Evolutionary conservation across 192 early-diverging fungal species (phyloP).

Genomic region (Chytriomyces confervae): DNA sequence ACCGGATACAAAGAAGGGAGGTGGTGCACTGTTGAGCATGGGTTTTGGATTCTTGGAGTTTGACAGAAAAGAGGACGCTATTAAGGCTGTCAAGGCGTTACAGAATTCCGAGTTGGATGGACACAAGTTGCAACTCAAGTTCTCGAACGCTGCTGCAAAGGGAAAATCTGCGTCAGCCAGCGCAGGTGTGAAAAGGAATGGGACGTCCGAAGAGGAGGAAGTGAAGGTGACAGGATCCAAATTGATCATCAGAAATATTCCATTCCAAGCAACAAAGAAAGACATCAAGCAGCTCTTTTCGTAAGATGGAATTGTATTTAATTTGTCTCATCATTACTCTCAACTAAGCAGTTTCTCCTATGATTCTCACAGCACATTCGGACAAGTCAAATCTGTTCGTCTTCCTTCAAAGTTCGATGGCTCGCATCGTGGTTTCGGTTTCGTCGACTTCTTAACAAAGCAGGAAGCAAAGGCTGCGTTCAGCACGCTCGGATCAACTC

Average conservation of each 20-base stretch:
- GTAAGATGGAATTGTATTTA: constrained; percentile 54
- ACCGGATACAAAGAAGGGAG: constrained; percentile 82
- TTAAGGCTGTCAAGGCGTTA: constrained; percentile 84
- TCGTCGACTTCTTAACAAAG: constrained; percentile 96
- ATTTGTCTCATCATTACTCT: neutral
- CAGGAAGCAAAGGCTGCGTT: constrained; percentile 93
- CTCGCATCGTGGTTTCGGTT: constrained; percentile 95
- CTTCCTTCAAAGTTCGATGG: constrained; percentile 94
- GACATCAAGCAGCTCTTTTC: constrained; percentile 88
- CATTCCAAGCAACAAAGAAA: constrained; percentile 95
- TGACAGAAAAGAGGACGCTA: constrained; percentile 77
- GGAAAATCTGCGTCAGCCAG: constrained; percentile 34
- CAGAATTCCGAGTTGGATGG: constrained; percentile 86
- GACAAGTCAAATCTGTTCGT: constrained; percentile 92
- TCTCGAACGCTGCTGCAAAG: constrained; percentile 73
- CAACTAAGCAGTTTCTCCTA: constrained; percentile 1
- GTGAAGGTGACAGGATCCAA: constrained; percentile 79
- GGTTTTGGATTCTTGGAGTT: constrained; percentile 99
- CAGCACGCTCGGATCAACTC: constrained; percentile 84
- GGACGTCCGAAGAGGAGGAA: constrained; percentile 44
- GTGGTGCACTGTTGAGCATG: constrained; percentile 78
- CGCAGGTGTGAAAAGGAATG: constrained; percentile 25
- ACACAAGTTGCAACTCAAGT: constrained; percentile 87
- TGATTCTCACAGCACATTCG: constrained; percentile 70
- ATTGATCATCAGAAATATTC: constrained; percentile 91